Conservation (phyloP, 2,329 filamentous ascomycete genomes). For the Cordyceps farinosa region DNA sequence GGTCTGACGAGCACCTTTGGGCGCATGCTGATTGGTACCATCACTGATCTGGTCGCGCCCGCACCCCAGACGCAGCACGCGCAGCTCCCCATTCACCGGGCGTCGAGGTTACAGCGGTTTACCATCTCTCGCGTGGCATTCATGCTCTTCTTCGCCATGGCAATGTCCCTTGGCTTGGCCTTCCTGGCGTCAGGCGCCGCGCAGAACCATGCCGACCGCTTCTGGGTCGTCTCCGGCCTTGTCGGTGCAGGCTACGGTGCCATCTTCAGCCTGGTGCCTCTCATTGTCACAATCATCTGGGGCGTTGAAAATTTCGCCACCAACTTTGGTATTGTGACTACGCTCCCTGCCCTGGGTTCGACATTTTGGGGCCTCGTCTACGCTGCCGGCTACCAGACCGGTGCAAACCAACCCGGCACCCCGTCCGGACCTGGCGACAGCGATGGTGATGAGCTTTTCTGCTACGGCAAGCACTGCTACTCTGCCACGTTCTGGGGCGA, state of each 20-base stretch:
- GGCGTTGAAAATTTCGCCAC: conserved; percentile 98
- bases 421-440: conserved; percentile 26
- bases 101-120: conserved; percentile 39
- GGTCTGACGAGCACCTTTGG: conserved; percentile 87
- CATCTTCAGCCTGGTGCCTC: conserved; percentile 82
- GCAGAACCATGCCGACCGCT: conserved; percentile 71
- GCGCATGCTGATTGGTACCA: conserved; percentile 80
- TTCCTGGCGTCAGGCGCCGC: conserved; percentile 72
- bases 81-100: conserved; percentile 37
- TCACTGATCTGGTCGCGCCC: conserved; percentile 83
- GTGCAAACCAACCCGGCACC: conserved; percentile 44
- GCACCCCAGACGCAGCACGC: conserved; percentile 58
- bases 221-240: conserved; percentile 79
- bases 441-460: conserved; percentile 56
- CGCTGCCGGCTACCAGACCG: conserved; percentile 71
- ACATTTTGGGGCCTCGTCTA: conserved; percentile 92
- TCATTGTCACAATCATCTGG: conserved; percentile 96
- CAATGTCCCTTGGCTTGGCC: conserved; percentile 73
- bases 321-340: conserved; percentile 94
- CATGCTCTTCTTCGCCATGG: conserved; percentile 68
- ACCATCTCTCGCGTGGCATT: conserved; percentile 76
- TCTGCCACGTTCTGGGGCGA: conserved; percentile 81
- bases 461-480: conserved; percentile 81
- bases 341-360: conserved; percentile 82
- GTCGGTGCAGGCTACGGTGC: conserved; percentile 92